Conservation (phyloP, 306 rosid species). For the Sicyos baderoa region DNA sequence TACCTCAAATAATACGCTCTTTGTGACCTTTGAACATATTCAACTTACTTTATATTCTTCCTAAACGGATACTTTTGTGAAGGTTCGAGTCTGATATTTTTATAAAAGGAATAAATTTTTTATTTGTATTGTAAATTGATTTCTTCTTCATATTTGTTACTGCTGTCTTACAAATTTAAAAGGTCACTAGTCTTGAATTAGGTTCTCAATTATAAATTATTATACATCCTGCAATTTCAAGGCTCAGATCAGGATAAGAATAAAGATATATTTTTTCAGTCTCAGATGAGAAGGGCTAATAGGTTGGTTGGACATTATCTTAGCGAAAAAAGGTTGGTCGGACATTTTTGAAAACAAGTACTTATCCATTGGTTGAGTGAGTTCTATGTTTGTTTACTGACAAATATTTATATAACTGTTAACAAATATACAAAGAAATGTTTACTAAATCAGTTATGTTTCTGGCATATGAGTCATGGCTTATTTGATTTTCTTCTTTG, state of each 20-base stretch:
- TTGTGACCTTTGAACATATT: neutral
- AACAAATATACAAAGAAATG: neutral
- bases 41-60: neutral
- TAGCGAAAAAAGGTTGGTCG: neutral
- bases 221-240: neutral
- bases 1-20: neutral
- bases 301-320: neutral
- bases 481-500: slow-evolving; percentile 16
- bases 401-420: neutral
- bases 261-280: neutral
- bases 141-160: neutral
- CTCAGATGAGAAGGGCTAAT: neutral
- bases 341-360: neutral
- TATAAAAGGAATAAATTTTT: neutral
- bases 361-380: neutral
- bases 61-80: neutral
- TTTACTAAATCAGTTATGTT: neutral
- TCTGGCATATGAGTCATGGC: neutral
- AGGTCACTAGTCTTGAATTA: neutral
- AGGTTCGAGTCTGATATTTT: neutral
- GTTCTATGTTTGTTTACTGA: too few relatives aligned
- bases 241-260: neutral
- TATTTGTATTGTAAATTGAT: neutral
- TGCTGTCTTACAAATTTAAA: neutral
- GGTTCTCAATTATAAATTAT: slow-evolving; percentile 12